phyloP scores from a whole-genome alignment of 768 basidiomycete genomes.

The Tricholoma matsutake region DNA sequence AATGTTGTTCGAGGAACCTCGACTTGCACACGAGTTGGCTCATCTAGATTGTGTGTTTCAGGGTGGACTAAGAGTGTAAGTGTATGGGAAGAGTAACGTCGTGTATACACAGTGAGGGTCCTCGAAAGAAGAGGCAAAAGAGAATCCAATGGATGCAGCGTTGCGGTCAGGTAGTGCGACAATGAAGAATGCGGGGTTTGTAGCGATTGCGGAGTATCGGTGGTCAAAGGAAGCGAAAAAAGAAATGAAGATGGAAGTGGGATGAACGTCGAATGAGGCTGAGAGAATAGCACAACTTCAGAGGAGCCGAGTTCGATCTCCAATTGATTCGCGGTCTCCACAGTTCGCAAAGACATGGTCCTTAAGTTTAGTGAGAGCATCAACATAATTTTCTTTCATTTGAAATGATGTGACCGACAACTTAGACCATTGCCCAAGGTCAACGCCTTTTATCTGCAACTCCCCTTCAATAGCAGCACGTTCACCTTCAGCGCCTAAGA shows the following conservation, averaged over 20 bases:
- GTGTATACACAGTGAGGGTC: conserved; percentile 64
- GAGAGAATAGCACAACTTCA: conserved; percentile 54
- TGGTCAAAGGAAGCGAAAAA: conserved; percentile 77
- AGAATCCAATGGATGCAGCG: conserved; percentile 50
- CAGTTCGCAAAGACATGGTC: conserved; percentile 60
- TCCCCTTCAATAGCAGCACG: conserved; percentile 84
- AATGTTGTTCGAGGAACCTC: conserved; percentile 74
- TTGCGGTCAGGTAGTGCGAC: conserved; percentile 66
- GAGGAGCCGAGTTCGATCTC: conserved; percentile 65
- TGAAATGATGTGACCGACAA: conserved; percentile 51
- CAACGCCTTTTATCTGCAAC: conserved; percentile 75
- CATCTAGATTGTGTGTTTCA: conserved; percentile 50
- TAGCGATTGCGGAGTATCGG: conserved; percentile 82
- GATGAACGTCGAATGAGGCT: conserved; percentile 31
- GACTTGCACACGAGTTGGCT: conserved; percentile 66
- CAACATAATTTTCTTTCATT: conserved; percentile 2
- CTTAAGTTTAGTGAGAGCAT: conserved; percentile 33
- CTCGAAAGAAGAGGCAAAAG: conserved; percentile 43
- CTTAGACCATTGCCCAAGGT: conserved; percentile 56
- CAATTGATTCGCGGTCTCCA: conserved; percentile 58
- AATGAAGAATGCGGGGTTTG: conserved; percentile 74
- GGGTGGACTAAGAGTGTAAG: conserved; percentile 56
- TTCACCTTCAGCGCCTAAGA: conserved; percentile 80
- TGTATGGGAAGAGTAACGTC: conserved; percentile 68
- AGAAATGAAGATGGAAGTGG: conserved; percentile 61